Conservation (phyloP, 306 rosid genomes). For the Prunus davidiana region DNA sequence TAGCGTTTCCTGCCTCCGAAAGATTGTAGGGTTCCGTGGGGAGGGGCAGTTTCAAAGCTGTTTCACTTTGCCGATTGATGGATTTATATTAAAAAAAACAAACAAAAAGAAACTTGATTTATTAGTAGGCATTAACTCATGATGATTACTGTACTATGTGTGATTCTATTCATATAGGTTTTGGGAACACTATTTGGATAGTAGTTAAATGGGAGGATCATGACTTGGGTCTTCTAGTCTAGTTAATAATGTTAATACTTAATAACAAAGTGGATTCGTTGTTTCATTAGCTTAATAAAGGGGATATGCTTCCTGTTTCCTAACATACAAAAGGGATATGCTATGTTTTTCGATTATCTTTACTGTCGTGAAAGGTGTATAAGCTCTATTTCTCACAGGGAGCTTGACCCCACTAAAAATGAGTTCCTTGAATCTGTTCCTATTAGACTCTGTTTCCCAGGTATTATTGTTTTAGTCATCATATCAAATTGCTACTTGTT, state of each 20-base stretch:
- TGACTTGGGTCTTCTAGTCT: not conserved
- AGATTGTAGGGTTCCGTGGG: too few species aligned
- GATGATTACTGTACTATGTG: not conserved
- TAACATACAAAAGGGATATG: not conserved
- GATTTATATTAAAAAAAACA: too few species aligned
- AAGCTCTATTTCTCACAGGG: not conserved
- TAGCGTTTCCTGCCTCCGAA: too few species aligned
- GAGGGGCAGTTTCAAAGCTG: too few species aligned
- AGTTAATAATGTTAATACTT: not conserved
- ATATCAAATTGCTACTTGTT: slow-evolving; percentile 8
- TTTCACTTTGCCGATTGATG: too few species aligned
- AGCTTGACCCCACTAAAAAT: not conserved
- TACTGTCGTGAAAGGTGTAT: not conserved
- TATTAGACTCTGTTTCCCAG: not conserved
- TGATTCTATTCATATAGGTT: not conserved
- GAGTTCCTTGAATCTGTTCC: not conserved
- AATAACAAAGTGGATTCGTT: not conserved
- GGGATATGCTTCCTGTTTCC: not conserved
- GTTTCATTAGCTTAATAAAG: not conserved
- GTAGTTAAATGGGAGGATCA: not conserved
- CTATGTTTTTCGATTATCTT: not conserved
- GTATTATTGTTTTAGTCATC: not conserved
- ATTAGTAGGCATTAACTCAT: not conserved
- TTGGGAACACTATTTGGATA: not conserved
- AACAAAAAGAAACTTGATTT: too few species aligned